phyloP scores from a whole-genome alignment of 2,329 filamentous ascomycete genomes.

The Xylaria sp. region DNA sequence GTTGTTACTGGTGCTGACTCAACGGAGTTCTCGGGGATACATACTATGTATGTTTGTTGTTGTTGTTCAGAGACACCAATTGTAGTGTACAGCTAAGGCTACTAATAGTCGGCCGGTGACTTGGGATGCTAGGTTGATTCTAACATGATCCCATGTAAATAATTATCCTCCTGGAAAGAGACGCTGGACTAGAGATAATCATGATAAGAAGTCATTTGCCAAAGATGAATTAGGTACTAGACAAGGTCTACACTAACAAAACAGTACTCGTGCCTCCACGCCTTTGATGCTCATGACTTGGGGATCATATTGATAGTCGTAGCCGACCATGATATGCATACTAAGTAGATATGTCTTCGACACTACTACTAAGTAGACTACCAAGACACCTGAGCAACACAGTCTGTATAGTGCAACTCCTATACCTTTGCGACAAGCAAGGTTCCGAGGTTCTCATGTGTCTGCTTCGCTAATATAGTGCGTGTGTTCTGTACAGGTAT shows the following conservation, averaged over 20 bases:
- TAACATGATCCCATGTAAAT: conserved; percentile 5
- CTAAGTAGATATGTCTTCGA: not conserved
- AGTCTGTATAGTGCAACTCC: conserved; percentile 5
- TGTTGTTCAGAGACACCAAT: too few species aligned
- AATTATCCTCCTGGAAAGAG: not conserved
- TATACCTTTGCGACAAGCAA: conserved; percentile 3
- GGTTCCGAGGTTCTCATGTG: not conserved
- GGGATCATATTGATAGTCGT: conserved; percentile 7
- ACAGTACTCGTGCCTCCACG: not conserved
- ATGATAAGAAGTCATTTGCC: not conserved
- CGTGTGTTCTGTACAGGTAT: conserved; percentile 17
- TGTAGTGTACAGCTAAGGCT: not conserved
- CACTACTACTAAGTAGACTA: not conserved
- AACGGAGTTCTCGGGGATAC: not conserved
- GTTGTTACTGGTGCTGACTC: conserved; percentile 14
- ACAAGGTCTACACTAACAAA: not conserved
- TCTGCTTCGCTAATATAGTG: conserved; percentile 7
- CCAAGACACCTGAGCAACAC: conserved; percentile 7
- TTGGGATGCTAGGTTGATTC: conserved; percentile 28
- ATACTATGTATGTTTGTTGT: too few species aligned
- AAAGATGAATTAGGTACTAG: not conserved
- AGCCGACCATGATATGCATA: not conserved
- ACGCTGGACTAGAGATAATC: not conserved
- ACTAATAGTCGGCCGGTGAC: conserved; percentile 4
- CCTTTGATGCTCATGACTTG: not conserved